Evolutionary conservation across 2,329 filamentous ascomycete species (phyloP), one percentile per base, ranked within the genome.

Genomic region (Pseudopithomyces chartarum): DNA sequence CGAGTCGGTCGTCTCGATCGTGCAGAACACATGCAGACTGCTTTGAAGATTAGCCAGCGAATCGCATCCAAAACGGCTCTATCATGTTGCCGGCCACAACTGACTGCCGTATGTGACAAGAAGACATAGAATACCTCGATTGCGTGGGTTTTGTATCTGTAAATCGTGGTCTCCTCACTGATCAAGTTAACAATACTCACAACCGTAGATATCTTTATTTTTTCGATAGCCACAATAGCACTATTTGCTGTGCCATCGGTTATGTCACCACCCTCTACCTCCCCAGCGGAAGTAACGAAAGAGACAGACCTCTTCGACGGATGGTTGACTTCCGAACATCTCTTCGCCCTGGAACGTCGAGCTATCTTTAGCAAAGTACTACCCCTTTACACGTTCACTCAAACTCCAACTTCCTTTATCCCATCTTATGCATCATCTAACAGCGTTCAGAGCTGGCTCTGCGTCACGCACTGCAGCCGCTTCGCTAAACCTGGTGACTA

Each of bases 321-420:
- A 43, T 74, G 71, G 71, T 73, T 62, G 46, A 75, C 66, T 6
- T 73, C 73, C 10, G 67, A 65, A 1, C 67, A 74, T 4, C 60
- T 77, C 3, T 82, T 78, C 57, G 68, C 76, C 8, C 68, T 82
- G 2, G 80, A 83, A 61, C 73, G 73, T 38, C 75, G 81, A 32
- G 79, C 79, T 1, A 73, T 83, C 22, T 80, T 82, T 61, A 79
- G 77, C 61, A 80, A 80, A 66, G 79, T 78, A 72, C 44, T 19
- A 19, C 15, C 6, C 40, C 23, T 15, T 7, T 40, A 7, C 38
- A 17, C n/a, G 17, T 17, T 40, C n/a, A 17, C 12, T 36, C 13
- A 6, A 13, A 5, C 32, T 7, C 32, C 7, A 7, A 33, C 34
- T 38, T 38, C 34, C 13, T 8, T 38, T 5, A 19, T 17, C n/a